Evolutionary conservation across 352 stramenopile species (phyloP).

Genomic region (Phytophthora sansomeana): DNA sequence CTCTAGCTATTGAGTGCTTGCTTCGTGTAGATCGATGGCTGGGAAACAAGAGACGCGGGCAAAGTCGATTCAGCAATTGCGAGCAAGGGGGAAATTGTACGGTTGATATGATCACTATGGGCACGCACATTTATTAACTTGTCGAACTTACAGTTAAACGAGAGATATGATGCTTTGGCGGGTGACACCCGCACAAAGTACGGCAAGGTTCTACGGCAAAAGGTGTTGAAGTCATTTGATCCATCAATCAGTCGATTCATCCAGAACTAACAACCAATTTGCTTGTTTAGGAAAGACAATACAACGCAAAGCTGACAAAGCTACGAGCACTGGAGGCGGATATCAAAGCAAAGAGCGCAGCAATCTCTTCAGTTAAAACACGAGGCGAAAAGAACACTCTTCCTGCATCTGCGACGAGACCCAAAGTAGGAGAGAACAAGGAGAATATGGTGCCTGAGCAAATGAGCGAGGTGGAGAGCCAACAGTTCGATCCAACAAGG

Average conservation of each 20-base stretch:
- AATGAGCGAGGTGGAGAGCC: constrained; percentile 4
- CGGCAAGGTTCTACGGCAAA: constrained; percentile 32
- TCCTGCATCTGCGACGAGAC: constrained; percentile 7
- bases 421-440: background rate
- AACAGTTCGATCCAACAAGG: constrained; percentile 5
- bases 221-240: constrained; percentile 25
- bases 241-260: constrained; percentile 25
- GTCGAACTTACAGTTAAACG: constrained; percentile 28
- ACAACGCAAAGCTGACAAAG: constrained; percentile 30
- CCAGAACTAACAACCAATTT: background rate
- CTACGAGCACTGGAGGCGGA: constrained; percentile 7
- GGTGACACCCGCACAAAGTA: constrained; percentile 30
- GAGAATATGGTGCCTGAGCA: constrained; percentile 1
- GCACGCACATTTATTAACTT: background rate
- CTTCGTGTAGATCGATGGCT: constrained; percentile 21
- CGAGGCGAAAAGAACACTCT: background rate
- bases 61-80: constrained; percentile 17
- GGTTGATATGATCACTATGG: background rate
- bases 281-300: constrained; percentile 26
- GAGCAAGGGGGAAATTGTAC: constrained; percentile 22
- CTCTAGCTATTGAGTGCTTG: background rate
- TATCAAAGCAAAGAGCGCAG: constrained; percentile 10
- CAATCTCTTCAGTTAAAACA: background rate
- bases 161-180: constrained; percentile 28
- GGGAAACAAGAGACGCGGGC: constrained; percentile 14